A percentile compares a stretch with the other conserved stretches of the same genome.
These are phyloP conservation scores for Francoa sonchifolia DNA, from an alignment of 441 rosid genomes.

Conservation along the genomic window DNA sequence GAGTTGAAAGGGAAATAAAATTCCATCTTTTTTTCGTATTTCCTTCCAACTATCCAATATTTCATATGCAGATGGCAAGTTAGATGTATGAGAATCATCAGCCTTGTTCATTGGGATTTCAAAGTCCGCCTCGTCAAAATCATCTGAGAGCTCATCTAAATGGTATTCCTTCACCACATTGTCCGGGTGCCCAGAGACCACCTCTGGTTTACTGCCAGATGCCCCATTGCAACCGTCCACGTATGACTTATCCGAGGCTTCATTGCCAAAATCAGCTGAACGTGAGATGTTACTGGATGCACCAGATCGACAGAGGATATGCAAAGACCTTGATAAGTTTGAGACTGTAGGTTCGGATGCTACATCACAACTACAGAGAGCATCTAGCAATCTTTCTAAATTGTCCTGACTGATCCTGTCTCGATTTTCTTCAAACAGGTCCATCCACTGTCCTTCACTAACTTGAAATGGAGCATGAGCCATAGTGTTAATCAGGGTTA, in stretches of 20 bases:
- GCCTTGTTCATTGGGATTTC: conserved; percentile 12
- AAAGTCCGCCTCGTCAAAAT: conserved; percentile 10
- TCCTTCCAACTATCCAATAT: conserved; percentile 61
- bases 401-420: conserved; percentile 27
- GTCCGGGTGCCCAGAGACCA: background rate
- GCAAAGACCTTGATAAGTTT: conserved; percentile 53
- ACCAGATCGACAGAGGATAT: conserved; percentile 22
- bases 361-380: conserved; percentile 31
- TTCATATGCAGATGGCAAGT: conserved; percentile 47
- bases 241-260: conserved; percentile 5
- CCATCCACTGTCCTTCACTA: conserved; percentile 61
- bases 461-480: conserved; percentile 68
- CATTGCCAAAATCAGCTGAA: conserved; percentile 8
- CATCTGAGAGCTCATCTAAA: conserved; percentile 11
- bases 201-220: conserved; percentile 1
- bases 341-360: conserved; percentile 41
- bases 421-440: conserved; percentile 31
- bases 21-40: conserved; percentile 24
- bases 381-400: conserved; percentile 32
- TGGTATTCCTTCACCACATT: background rate
- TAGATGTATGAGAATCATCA: conserved; percentile 20
- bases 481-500: conserved; percentile 36
- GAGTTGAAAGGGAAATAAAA: conserved; percentile 17
- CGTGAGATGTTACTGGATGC: conserved; percentile 12
- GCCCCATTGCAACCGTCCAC: conserved; percentile 1